Base-by-base conservation (phyloP, 352 stramenopile species). In the Poterioochromonas sp. region DNA sequence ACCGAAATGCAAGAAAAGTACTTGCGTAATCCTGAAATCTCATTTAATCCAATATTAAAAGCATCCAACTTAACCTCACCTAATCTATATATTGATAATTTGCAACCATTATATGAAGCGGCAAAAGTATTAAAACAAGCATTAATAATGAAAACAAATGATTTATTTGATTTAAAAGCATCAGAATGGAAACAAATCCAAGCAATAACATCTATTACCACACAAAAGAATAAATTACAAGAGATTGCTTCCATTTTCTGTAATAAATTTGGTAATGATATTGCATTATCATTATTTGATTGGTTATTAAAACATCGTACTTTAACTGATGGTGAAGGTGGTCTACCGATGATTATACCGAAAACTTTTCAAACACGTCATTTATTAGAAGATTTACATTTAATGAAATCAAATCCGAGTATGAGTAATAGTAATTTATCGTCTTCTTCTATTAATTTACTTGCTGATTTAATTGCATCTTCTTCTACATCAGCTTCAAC, bases 101-200 rank as follows among this genome's bases (percentile, higher is more conserved):
- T 74, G 40, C n/a, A 11, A 20, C 39, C 65, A 40, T 54, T 74
- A 58, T 20, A 54, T 35, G 20, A 32, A 54, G 65, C 65, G 0
- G 39, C 29, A n/a, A 2, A 37, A n/a, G 20, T 22, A n/a, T n/a
- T 74, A 29, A 3, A 37, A 40, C 3, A 74, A 54, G 65, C 39
- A n/a, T 29, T 74, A 18, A 22, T n/a, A 12, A 1, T 54, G 1
- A 53, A 40, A 37, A 58, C n/a, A 12, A 54, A 15, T 40, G 41
- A 51, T 58, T 35, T 58, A 5, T 22, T 2, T 11, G 12, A 1
- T 0, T 39, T 74, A 26, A 35, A 3, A 11, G 2, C 8, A 18
- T 2, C 39, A 39, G 15, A 74, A 54, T 74, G 65, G 65, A 51
- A 74, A 37, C 37, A 74, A 35, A 29, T 74, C 1, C 65, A 74